Percentiles rank a stretch among this genome's conserved stretches.
Evolutionary conservation across 352 stramenopile genomes (phyloP).

Genomic region (Globisporangium cystogenes): DNA sequence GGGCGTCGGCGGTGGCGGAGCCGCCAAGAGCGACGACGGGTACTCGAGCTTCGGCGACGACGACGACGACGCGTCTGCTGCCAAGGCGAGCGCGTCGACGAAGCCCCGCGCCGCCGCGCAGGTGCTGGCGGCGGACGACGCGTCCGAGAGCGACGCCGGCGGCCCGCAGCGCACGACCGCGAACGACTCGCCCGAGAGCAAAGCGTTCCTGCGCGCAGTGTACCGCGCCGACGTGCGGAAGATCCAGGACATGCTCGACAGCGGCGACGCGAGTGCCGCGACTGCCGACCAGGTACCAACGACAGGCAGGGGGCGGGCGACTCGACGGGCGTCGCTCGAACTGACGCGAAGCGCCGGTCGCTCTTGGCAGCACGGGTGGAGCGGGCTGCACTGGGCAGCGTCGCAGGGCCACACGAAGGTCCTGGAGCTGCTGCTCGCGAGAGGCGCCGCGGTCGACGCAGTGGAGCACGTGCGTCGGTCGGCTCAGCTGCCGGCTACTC

Average conservation of each 20-base stretch:
- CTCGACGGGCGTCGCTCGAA: neutral
- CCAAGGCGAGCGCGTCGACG: neutral
- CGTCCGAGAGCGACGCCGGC: conserved; percentile 15
- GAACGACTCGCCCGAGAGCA: conserved; percentile 44
- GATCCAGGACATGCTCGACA: conserved; percentile 48
- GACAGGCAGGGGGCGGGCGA: too few species aligned
- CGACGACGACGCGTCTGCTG: neutral
- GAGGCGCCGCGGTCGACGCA: conserved; percentile 36
- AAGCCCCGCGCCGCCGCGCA: conserved; percentile 1
- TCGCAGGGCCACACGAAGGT: conserved; percentile 58
- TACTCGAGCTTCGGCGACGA: conserved; percentile 64
- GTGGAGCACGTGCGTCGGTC: conserved; percentile 40
- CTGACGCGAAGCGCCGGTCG: too few species aligned
- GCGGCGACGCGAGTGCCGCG: conserved; percentile 34
- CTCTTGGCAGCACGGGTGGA: conserved; percentile 68
- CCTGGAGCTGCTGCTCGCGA: conserved; percentile 37
- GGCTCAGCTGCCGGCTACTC: neutral
- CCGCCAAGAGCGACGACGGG: conserved; percentile 13
- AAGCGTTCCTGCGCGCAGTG: conserved; percentile 58
- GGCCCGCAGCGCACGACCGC: conserved; percentile 31
- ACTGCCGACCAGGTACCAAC: conserved; percentile 46
- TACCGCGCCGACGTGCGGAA: conserved; percentile 48
- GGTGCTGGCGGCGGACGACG: conserved; percentile 7
- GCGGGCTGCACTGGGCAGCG: conserved; percentile 67
- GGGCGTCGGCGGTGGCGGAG: too few species aligned